phyloP scores from a whole-genome alignment of 2,329 filamentous ascomycete genomes.

The Gnomoniopsis sp. region DNA sequence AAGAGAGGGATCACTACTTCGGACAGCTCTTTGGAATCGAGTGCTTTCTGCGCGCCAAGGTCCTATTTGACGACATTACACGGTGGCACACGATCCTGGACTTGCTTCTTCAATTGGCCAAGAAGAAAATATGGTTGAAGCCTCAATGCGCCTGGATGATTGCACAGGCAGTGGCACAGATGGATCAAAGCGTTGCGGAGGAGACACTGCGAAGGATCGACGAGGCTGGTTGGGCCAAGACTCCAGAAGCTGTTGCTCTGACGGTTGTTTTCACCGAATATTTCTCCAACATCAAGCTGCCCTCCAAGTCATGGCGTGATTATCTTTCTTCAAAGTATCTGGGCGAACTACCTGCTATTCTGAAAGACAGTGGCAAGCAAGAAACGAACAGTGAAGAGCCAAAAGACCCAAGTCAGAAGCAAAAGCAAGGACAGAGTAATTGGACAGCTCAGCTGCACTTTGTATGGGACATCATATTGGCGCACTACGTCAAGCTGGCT shows the following conservation, averaged over 20 bases:
- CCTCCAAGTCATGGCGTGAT: slow-evolving; percentile 72
- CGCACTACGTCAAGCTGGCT: slow-evolving; percentile 40
- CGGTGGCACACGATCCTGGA: slow-evolving; percentile 68
- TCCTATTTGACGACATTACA: slow-evolving; percentile 60
- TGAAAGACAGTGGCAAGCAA: slow-evolving; percentile 69
- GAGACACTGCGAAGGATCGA: slow-evolving; percentile 60
- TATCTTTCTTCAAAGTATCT: slow-evolving; percentile 70
- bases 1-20: slow-evolving; percentile 81
- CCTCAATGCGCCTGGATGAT: slow-evolving; percentile 84
- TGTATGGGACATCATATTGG: slow-evolving; percentile 80
- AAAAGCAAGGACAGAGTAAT: slow-evolving; percentile 61
- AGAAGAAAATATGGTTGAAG: slow-evolving; percentile 83
- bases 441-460: slow-evolving; percentile 83
- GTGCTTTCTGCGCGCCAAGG: slow-evolving; percentile 75
- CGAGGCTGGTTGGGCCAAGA: slow-evolving; percentile 67
- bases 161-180: slow-evolving; percentile 66
- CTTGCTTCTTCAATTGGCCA: slow-evolving; percentile 68
- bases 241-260: slow-evolving; percentile 83
- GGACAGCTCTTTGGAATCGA: slow-evolving; percentile 86
- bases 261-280: slow-evolving; percentile 70
- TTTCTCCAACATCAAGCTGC: slow-evolving; percentile 63
- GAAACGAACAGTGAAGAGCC: slow-evolving; percentile 40
- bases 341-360: slow-evolving; percentile 65
- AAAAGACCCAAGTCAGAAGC: slow-evolving; percentile 30
- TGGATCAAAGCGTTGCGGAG: slow-evolving; percentile 55